Evolutionary conservation across 2,329 filamentous ascomycete genomes (phyloP).

Genomic region (Sclerotinia glacialis): DNA sequence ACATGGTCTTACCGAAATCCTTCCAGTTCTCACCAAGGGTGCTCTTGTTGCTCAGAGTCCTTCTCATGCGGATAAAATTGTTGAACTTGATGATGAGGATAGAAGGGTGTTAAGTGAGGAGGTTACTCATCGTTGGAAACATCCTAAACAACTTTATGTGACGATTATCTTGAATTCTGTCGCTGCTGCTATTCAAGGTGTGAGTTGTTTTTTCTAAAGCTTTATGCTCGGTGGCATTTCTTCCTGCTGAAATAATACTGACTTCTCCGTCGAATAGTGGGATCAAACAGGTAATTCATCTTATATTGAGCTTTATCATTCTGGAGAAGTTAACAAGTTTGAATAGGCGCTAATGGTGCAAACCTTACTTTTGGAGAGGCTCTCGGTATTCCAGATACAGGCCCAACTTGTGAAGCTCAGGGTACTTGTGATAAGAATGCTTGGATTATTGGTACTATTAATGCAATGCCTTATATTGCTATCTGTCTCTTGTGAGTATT

Average conservation of each 20-base stretch:
- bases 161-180: slow-evolving; percentile 68
- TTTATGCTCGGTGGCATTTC: slow-evolving; percentile 22
- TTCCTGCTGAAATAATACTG: neutral
- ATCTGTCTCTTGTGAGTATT: slow-evolving; percentile 47
- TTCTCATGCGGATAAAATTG: slow-evolving; percentile 58
- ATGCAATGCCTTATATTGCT: slow-evolving; percentile 46
- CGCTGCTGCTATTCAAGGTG: slow-evolving; percentile 62
- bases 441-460: slow-evolving; percentile 59
- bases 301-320: neutral
- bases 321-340: neutral
- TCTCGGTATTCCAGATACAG: slow-evolving; percentile 43
- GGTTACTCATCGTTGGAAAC: slow-evolving; percentile 64
- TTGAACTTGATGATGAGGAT: slow-evolving; percentile 58
- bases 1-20: slow-evolving; percentile 57
- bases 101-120: slow-evolving; percentile 62
- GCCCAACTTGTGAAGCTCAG: slow-evolving; percentile 23
- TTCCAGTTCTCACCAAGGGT: slow-evolving; percentile 61
- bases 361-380: slow-evolving; percentile 47
- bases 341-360: slow-evolving; percentile 49
- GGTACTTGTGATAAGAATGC: slow-evolving; percentile 45
- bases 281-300: slow-evolving; percentile 22
- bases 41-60: slow-evolving; percentile 74
- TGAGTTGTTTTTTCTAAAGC: slow-evolving; percentile 37
- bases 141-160: slow-evolving; percentile 60
- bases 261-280: slow-evolving; percentile 14